Conservation (phyloP, 2,329 filamentous ascomycete species). For the Fusarium scirpi region DNA sequence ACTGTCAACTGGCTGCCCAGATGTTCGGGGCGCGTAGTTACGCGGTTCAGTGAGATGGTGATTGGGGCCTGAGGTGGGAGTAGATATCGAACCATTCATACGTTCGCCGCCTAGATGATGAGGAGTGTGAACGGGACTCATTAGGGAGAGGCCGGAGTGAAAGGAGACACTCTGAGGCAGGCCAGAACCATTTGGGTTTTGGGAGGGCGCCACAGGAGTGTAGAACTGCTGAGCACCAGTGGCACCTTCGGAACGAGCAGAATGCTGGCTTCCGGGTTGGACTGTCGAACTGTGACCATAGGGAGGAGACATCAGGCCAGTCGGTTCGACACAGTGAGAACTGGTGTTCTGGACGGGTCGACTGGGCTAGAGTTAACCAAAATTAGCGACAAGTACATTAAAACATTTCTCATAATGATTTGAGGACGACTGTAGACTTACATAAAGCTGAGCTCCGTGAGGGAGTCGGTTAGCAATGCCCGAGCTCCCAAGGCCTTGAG, state of each 20-base stretch:
- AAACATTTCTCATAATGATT: not conserved
- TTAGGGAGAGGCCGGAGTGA: slow-evolving; percentile 20
- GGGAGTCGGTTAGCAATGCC: slow-evolving; percentile 12
- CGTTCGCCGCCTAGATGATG: slow-evolving; percentile 15
- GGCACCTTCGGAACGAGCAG: slow-evolving; percentile 1
- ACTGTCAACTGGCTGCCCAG: slow-evolving; percentile 40
- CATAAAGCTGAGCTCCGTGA: slow-evolving; percentile 22
- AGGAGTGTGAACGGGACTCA: slow-evolving; percentile 38
- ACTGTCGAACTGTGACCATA: not conserved
- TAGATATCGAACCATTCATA: slow-evolving; percentile 8
- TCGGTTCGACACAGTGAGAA: not conserved
- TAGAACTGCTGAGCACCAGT: slow-evolving; percentile 24
- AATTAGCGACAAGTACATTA: slow-evolving; percentile 13
- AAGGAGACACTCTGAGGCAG: slow-evolving; percentile 35
- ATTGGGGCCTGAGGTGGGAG: slow-evolving; percentile 19
- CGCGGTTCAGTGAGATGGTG: slow-evolving; percentile 55
- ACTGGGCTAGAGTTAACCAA: slow-evolving; percentile 1
- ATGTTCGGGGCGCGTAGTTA: slow-evolving; percentile 55
- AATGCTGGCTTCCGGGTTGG: slow-evolving; percentile 10
- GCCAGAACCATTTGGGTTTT: slow-evolving; percentile 8
- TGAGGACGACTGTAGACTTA: slow-evolving; percentile 8
- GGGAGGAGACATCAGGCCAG: slow-evolving; percentile 17
- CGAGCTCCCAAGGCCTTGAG: slow-evolving; percentile 2
- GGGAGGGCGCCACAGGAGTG: slow-evolving; percentile 16
- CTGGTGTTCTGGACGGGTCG: not conserved